These are phyloP conservation scores for Aurantiochytrium sp. DNA, from an alignment of 108 stramenopile species.

Conservation along the genomic window DNA sequence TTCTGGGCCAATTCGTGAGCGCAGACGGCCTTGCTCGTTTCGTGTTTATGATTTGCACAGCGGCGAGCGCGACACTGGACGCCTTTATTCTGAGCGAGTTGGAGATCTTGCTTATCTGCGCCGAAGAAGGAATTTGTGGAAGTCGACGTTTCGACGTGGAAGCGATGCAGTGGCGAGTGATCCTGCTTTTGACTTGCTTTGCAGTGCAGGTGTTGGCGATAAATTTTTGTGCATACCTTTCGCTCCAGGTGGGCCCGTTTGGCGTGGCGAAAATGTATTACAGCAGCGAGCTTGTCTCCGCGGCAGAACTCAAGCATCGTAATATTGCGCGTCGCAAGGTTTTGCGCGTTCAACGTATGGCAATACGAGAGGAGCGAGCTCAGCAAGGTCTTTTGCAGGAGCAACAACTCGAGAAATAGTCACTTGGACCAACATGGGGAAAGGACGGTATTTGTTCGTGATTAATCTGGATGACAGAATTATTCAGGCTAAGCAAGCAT, in stretches of 20 bases:
- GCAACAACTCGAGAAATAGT: no score
- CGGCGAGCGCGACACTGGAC: neutral
- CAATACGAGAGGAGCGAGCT: no score
- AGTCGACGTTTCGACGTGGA: neutral
- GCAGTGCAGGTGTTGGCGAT: neutral
- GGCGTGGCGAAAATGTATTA: neutral
- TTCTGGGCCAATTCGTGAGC: neutral
- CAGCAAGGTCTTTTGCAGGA: no score
- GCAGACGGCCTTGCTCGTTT: neutral
- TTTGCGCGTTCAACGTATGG: no score
- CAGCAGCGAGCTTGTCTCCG: neutral
- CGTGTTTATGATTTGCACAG: neutral
- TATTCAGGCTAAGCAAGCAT: no score
- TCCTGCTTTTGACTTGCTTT: neutral
- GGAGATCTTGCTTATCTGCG: neutral
- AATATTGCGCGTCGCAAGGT: no score
- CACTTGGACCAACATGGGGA: no score
- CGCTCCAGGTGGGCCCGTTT: neutral
- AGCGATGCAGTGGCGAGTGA: neutral
- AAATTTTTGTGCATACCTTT: neutral
- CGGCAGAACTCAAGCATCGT: neutral
- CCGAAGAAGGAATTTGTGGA: neutral
- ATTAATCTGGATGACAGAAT: no score
- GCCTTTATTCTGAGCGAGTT: neutral
- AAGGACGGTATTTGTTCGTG: no score